Base-by-base conservation (phyloP, 2,329 filamentous ascomycete species). In the Microthyrium microscopicum region DNA sequence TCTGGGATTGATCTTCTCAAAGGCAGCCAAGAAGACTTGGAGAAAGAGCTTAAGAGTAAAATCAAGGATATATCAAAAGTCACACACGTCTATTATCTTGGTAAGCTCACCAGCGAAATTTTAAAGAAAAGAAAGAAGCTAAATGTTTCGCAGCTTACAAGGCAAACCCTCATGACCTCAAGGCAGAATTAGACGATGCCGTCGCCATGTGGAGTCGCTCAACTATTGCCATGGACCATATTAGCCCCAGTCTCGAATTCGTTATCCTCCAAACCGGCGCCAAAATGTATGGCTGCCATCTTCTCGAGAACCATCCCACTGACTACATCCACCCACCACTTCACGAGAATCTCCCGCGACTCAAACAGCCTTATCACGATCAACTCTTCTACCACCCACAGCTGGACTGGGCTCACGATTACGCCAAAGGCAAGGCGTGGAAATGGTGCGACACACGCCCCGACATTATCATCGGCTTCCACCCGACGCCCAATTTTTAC, bases 1-100 rank as follows among this genome's bases (percentile, higher is more conserved):
- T 54, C 51, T 15, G 57, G 57, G 7, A 55, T 61, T 37, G 54
- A 61, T 41, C 44, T 62, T 8, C 48, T 61, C 9, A 40, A 51
- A 19, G 49, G 52, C 13, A 46, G 31, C n/a, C 56, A 58, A 34
- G 47, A 59, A 22, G 49, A 54, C 8, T 39, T 62, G 8, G 52
- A 58, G 37, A 40, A 41, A 12, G 44, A 45, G 19, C 36, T 60
- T 30, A 44, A 47, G 29, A 34, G 43, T 15, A 50, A 47, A 26
- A 47, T 60, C 20, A 36, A 50, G 2, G 46, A 48, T 2, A 45
- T 61, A 6, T 43, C 49, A 6, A 47, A 52, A 18, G 53, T 61
- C 2, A 61, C 57, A 16, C 58, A 62, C 45, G 51, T 60, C 9
- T 58, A 58, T 43, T 62, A 56, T 36, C 40, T 59, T 19, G 52